Base-by-base conservation (phyloP, 345 rosid genomes). In the Euphorbia lathyris region DNA sequence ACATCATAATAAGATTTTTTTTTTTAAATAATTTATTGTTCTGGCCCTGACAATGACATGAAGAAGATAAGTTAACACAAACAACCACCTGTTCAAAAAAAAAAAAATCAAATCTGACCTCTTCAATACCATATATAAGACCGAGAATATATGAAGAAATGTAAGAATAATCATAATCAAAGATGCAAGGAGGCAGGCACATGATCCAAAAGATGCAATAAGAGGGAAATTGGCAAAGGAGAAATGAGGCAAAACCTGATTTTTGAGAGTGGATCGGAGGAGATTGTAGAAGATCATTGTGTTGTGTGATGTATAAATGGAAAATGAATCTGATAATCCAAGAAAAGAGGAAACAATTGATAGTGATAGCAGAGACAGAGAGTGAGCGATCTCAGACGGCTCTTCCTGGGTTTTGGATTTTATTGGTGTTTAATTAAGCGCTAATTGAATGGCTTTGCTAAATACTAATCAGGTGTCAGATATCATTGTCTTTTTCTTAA, bases 261-360 rank as follows among this genome's bases (percentile, higher is more conserved):
- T 22, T 55, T 55, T 68, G 50, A 68, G 68, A 68, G 66, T 65
- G 70, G 79, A 76, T 70, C 79, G 75, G 61, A 70, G 58, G 67
- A 76, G 52, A 7, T 27, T 70, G 67, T 51, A 32, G 55, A 75
- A 22, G 50, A 68, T 50, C 69, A 75, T 40, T 40, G 43, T 69
- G 10, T n/a, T n/a, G n/a, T n/a, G n/a, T n/a, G 29, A 53, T 32
- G 3, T 13, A 4, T 9, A n/a, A 20, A 17, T 20, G 14, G 13
- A 66, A 17, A 2, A 19, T 29, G 42, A 50, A 66, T 27, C 38
- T 16, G 50, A 3, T 16, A 30, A 65, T 32, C 58, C 68, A 29
- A 66, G 43, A 32, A 52, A 34, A 32, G n/a, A 32, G 30, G 20
- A 23, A 22, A 52, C 20, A 42, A 40, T 4, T 40, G 43, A 40